A percentile compares a stretch with the other conserved stretches of the same genome.
These are phyloP conservation scores for Microdochium paspali DNA, from an alignment of 2,329 filamentous ascomycete genomes.

Conservation along the genomic window DNA sequence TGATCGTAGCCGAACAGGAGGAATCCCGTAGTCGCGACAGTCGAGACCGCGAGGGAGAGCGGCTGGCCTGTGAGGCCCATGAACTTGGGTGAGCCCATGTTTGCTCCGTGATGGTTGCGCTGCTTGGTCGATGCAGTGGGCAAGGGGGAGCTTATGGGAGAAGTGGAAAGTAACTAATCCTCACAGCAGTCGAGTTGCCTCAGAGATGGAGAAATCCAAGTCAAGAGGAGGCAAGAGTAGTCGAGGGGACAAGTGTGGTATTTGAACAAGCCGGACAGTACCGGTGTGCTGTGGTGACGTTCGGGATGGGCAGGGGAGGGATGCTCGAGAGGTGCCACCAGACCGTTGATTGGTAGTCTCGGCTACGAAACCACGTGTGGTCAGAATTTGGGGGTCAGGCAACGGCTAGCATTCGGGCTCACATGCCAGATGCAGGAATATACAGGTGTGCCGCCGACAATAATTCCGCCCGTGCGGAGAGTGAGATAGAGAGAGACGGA, in stretches of 20 bases:
- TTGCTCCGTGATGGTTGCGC: conserved; percentile 9
- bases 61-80: conserved; percentile 49
- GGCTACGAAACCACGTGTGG: not conserved
- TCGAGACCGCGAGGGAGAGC: conserved; percentile 47
- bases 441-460: not conserved
- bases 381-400: not conserved
- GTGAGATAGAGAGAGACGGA: too few relatives aligned
- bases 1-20: conserved; percentile 51
- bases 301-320: not conserved
- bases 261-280: not conserved
- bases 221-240: not conserved
- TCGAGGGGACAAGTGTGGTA: not conserved
- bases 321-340: too few relatives aligned
- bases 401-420: not conserved
- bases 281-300: not conserved
- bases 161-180: too few relatives aligned
- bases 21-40: conserved; percentile 56
- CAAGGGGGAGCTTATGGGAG: too few relatives aligned
- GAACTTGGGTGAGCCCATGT: conserved; percentile 44
- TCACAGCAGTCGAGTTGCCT: too few relatives aligned
- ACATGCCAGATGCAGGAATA: not conserved
- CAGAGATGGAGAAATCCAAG: too few relatives aligned
- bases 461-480: too few relatives aligned
- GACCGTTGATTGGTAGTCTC: too few relatives aligned
- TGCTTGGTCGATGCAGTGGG: not conserved